These are phyloP conservation scores for Peribolospora kevripleyi DNA, from an alignment of 768 basidiomycete species.

Conservation along the genomic window DNA sequence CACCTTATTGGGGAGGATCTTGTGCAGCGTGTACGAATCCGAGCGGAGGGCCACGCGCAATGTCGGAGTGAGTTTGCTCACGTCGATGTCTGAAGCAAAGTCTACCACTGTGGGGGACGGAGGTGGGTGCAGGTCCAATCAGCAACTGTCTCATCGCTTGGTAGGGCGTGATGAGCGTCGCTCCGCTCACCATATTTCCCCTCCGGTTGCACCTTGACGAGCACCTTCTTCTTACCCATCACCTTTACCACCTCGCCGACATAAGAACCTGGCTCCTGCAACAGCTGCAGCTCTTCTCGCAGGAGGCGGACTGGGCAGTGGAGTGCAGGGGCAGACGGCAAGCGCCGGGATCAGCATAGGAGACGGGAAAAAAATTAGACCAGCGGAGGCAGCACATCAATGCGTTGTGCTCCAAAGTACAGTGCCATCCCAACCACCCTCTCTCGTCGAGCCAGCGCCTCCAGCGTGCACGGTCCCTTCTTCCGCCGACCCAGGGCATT, in stretches of 20 bases:
- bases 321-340: too few species aligned
- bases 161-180: background rate
- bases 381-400: background rate
- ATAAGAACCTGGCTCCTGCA: slow-evolving; percentile 89
- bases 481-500: too few species aligned
- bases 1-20: slow-evolving; percentile 88
- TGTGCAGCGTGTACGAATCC: slow-evolving; percentile 88
- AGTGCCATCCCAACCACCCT: too few species aligned
- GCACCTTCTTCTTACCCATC: slow-evolving; percentile 96
- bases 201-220: slow-evolving; percentile 95
- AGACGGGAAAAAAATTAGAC: background rate
- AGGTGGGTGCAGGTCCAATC: background rate
- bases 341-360: background rate
- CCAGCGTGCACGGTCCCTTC: too few species aligned
- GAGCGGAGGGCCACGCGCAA: slow-evolving; percentile 87
- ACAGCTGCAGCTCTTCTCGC: slow-evolving; percentile 62
- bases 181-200: slow-evolving; percentile 83
- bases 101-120: slow-evolving; percentile 47
- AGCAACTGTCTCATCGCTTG: background rate
- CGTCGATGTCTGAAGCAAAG: slow-evolving; percentile 63
- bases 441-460: too few species aligned
- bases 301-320: slow-evolving; percentile 54
- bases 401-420: too few species aligned
- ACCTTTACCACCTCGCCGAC: slow-evolving; percentile 95
- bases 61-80: slow-evolving; percentile 51